Percentiles rank a stretch among this genome's conserved stretches.
These are phyloP conservation scores for Hansenula sp. DNA, from an alignment of 1,139 yeast genomes.

Conservation along the genomic window DNA sequence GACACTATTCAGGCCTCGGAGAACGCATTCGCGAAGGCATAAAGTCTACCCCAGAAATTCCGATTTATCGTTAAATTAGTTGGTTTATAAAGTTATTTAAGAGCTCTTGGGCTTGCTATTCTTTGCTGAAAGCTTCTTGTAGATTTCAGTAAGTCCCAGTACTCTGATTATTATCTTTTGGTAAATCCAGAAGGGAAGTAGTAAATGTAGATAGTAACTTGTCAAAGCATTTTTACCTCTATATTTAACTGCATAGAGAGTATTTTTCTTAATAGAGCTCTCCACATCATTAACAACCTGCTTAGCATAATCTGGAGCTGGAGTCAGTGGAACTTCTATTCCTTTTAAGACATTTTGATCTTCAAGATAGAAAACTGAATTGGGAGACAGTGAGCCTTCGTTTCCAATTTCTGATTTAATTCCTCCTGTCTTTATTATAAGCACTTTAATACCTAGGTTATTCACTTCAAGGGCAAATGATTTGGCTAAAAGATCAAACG, in stretches of 20 bases:
- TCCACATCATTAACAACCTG: background rate
- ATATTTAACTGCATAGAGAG: slow-evolving; percentile 4
- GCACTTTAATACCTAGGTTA: slow-evolving; percentile 64
- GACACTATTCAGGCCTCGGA: background rate
- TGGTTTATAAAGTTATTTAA: background rate
- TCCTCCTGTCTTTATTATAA: slow-evolving; percentile 62
- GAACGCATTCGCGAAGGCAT: background rate
- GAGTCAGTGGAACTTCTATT: too few species aligned
- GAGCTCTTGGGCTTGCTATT: background rate
- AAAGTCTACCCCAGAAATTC: too few species aligned
- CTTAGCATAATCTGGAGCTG: slow-evolving; percentile 26
- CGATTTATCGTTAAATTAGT: background rate
- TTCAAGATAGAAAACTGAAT: slow-evolving; percentile 29
- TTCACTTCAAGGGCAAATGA: slow-evolving; percentile 57
- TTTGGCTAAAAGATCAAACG: slow-evolving; percentile 62
- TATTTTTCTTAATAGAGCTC: slow-evolving; percentile 1
- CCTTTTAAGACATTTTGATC: slow-evolving; percentile 1
- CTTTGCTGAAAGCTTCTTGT: background rate
- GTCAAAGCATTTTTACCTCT: slow-evolving; percentile 5
- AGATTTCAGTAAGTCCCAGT: background rate
- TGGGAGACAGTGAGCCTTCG: slow-evolving; percentile 40
- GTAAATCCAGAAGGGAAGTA: slow-evolving; percentile 3
- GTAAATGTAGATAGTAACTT: slow-evolving; percentile 6
- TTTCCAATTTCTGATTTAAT: slow-evolving; percentile 55
- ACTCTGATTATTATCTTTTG: background rate